A percentile compares a stretch with the other conserved stretches of the same genome.
Conservation (phyloP, 2,329 filamentous ascomycete species). For the Ceratocystis smalleyi region DNA sequence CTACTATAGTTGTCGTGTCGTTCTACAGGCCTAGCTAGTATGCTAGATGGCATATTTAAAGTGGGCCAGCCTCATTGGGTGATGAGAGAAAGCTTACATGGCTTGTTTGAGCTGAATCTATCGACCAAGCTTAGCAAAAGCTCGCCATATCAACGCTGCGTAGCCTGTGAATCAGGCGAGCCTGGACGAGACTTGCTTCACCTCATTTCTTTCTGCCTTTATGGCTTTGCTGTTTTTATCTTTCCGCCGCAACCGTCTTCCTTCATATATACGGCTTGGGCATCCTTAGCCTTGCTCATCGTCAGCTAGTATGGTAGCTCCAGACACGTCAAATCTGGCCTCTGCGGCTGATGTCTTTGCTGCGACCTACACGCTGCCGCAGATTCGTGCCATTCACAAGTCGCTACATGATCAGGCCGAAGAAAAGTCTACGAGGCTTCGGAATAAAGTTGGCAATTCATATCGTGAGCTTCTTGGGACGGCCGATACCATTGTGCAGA, state of each 20-base stretch:
- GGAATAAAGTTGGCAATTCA: conserved; percentile 47
- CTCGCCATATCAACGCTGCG: neutral
- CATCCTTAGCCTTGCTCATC: neutral
- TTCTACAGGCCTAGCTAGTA: neutral
- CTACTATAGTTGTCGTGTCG: neutral
- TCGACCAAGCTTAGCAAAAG: neutral
- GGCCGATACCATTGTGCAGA: conserved; percentile 81
- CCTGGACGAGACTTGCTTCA: neutral
- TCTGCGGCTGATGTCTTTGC: conserved; percentile 41
- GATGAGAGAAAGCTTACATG: neutral
- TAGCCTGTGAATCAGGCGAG: neutral
- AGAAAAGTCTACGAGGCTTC: conserved; percentile 46
- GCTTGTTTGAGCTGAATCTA: neutral
- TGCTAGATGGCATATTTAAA: neutral
- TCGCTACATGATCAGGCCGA: conserved; percentile 43
- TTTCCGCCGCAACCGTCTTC: neutral
- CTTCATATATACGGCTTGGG: neutral
- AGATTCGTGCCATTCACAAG: conserved; percentile 48
- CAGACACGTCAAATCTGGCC: conserved; percentile 24
- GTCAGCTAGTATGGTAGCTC: conserved; percentile 10
- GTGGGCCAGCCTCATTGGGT: neutral
- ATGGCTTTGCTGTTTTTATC: too few species aligned
- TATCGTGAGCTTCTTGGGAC: conserved; percentile 86
- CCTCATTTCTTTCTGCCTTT: neutral
- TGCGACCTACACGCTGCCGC: conserved; percentile 41